A percentile compares a stretch with the other conserved stretches of the same genome.
phyloP scores from a whole-genome alignment of 305 asterid species.

The Fraxinus sp. region DNA sequence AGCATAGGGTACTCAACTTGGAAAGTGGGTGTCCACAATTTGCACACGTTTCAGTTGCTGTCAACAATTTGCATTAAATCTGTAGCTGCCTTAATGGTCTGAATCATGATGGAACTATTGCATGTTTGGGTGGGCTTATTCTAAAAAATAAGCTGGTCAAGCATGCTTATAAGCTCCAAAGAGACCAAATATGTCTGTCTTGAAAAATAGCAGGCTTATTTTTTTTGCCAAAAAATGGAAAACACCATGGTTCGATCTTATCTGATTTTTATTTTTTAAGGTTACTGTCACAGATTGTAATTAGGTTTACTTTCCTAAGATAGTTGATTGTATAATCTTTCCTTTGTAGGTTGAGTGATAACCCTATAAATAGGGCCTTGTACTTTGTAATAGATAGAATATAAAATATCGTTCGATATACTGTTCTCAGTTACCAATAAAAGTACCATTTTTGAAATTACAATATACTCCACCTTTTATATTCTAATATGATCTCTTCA shows the following conservation, averaged over 20 bases:
- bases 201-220: background rate
- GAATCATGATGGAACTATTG: background rate
- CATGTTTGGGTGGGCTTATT: background rate
- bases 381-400: no score
- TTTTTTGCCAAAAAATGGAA: background rate
- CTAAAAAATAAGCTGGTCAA: background rate
- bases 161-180: background rate
- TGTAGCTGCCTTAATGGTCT: background rate
- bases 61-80: background rate
- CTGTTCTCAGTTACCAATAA: background rate
- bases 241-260: background rate
- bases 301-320: no score
- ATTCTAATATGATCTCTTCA: background rate
- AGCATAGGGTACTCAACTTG: background rate
- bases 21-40: background rate
- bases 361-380: no score
- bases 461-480: background rate
- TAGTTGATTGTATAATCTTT: no score
- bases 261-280: background rate
- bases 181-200: background rate
- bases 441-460: background rate
- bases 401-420: no score
- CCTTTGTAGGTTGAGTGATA: no score
- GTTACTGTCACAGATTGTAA: no score
- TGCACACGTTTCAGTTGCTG: background rate